A percentile compares a stretch with the other conserved stretches of the same genome.
phyloP scores from a whole-genome alignment of 1,284 basidiomycete species.

The Trametes pubescens region DNA sequence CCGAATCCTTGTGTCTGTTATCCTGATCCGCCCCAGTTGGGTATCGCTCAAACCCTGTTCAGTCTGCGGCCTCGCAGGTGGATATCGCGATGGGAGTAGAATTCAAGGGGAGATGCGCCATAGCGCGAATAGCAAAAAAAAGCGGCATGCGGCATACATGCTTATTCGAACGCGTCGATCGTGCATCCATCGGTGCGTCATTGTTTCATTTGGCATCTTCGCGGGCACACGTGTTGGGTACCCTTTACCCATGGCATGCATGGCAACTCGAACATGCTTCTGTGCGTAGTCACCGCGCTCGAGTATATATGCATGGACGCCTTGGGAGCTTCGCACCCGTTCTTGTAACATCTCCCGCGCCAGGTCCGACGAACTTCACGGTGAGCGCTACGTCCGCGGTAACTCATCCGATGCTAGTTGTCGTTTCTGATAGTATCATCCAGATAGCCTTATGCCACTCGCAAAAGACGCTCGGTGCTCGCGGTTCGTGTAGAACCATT shows the following conservation, averaged over 20 bases:
- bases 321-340: not conserved
- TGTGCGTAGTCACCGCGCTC: not conserved
- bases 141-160: not conserved
- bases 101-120: no score
- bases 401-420: not conserved
- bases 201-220: conserved; percentile 18
- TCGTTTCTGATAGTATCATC: no score
- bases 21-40: no score
- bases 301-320: not conserved
- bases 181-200: conserved; percentile 21
- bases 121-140: not conserved
- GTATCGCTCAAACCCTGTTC: no score
- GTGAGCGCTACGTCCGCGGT: not conserved
- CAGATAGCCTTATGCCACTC: no score
- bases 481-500: no score
- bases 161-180: not conserved
- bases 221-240: conserved; percentile 10
- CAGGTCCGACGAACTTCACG: not conserved
- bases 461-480: no score
- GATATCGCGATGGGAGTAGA: no score
- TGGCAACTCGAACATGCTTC: conserved; percentile 1
- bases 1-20: no score
- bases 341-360: no score
- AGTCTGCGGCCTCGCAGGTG: no score
- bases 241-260: conserved; percentile 15